These are phyloP conservation scores for Parascedosporium putredinis DNA, from an alignment of 2,329 filamentous ascomycete genomes.

Conservation along the genomic window DNA sequence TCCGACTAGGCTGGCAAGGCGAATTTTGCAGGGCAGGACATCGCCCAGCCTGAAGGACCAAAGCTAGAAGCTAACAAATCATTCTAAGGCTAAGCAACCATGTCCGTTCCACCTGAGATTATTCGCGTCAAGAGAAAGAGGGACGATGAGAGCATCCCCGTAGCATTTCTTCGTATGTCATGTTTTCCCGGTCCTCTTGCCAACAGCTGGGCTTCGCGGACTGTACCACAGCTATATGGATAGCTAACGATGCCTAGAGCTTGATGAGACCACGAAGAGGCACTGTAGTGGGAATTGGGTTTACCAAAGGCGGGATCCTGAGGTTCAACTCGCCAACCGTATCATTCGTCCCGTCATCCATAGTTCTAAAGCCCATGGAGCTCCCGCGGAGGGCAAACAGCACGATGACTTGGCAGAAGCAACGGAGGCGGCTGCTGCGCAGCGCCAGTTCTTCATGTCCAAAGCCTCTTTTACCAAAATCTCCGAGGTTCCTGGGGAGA, in stretches of 20 bases:
- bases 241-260: neutral
- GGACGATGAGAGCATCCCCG: conserved; percentile 36
- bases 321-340: conserved; percentile 17
- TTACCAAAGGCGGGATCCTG: conserved; percentile 40
- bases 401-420: neutral
- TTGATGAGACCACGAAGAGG: conserved; percentile 30
- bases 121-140: conserved; percentile 54
- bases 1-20: too few relatives aligned
- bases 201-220: too few relatives aligned
- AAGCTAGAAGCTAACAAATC: too few relatives aligned
- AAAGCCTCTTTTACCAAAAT: neutral
- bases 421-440: neutral
- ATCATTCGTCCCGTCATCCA: conserved; percentile 35
- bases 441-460: conserved; percentile 5
- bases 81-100: conserved; percentile 16
- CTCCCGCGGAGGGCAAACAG: conserved; percentile 12
- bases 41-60: too few relatives aligned
- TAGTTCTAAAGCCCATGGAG: conserved; percentile 30
- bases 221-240: too few relatives aligned
- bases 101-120: conserved; percentile 48
- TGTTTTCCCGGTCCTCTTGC: conserved; percentile 12
- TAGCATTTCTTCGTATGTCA: conserved; percentile 45
- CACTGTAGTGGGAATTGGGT: conserved; percentile 42
- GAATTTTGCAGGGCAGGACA: too few relatives aligned
- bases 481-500: neutral